Percentiles rank a stretch among this genome's conserved stretches.
phyloP scores from a whole-genome alignment of 371 early-diverging fungal species.

The Smittium mucronatum region DNA sequence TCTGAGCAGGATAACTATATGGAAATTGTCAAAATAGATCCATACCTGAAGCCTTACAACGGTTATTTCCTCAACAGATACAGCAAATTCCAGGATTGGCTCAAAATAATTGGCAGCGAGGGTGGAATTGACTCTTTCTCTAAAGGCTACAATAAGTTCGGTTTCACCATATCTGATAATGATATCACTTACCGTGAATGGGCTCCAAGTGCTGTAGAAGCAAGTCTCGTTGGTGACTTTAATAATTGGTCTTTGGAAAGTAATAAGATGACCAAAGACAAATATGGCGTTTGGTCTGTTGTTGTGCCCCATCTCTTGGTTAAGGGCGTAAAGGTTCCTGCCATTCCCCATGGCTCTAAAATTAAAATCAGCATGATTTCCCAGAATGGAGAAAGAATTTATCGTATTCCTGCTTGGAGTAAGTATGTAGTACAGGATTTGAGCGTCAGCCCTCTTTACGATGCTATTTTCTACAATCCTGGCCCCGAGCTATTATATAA shows the following conservation, averaged over 20 bases:
- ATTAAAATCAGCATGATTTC: slow-evolving; percentile 54
- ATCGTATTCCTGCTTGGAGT: slow-evolving; percentile 85
- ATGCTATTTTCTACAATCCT: slow-evolving; percentile 90
- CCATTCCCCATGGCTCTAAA: slow-evolving; percentile 74
- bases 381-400: slow-evolving; percentile 54
- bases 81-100: slow-evolving; percentile 43
- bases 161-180: slow-evolving; percentile 44
- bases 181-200: slow-evolving; percentile 80
- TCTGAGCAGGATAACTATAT: background rate
- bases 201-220: slow-evolving; percentile 75
- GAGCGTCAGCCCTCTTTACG: slow-evolving; percentile 61
- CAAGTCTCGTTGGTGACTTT: slow-evolving; percentile 84
- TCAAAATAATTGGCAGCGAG: slow-evolving; percentile 42
- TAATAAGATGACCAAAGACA: slow-evolving; percentile 62
- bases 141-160: slow-evolving; percentile 62
- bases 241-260: slow-evolving; percentile 69
- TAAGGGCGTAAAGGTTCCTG: slow-evolving; percentile 33
- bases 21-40: slow-evolving; percentile 38
- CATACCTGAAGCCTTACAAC: slow-evolving; percentile 54
- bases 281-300: slow-evolving; percentile 70
- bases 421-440: slow-evolving; percentile 75
- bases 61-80: slow-evolving; percentile 48
- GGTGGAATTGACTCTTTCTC: slow-evolving; percentile 71
- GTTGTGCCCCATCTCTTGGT: slow-evolving; percentile 31
- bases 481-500: slow-evolving; percentile 54